Evolutionary conservation across 2,329 filamentous ascomycete species (phyloP), one percentile per base, ranked within the genome.

Genomic region (Grosmannia huntii): DNA sequence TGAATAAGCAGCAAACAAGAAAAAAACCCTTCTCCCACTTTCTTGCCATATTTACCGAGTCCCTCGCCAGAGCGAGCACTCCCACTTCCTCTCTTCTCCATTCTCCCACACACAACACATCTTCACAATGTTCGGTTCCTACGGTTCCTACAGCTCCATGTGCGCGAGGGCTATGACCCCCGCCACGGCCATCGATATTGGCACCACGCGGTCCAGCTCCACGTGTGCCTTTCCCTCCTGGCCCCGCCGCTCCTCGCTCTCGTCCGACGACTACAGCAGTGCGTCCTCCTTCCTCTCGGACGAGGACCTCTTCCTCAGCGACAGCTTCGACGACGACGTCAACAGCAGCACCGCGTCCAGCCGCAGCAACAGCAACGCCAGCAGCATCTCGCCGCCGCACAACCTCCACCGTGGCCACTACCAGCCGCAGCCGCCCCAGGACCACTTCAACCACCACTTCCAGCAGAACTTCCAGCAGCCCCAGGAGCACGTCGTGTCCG

Each of bases 251-350:
- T 72, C 75, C 19, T 80, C 78, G 46, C 74, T 83, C 60, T 72
- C 72, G 56, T 72, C 74, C 62, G 68, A 72, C 63, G 66, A 66
- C 60, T 69, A 73, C 53, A 69, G 74, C 63, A 75, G 76, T 60
- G 75, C 79, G 21, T 77, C 77, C 3, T 80, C 79, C 0, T 82
- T 76, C 69, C 74, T 85, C 62, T 83, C 81, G 49, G 82, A 85
- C 72, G 82, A 85, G 70, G 82, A 85, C 64, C 77, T 85, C 58
- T 78, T 81, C 69, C 74, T 78, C 59, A 70, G 73, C 67, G 74
- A 76, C 63, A 70, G 73, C 62, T 74, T 76, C 58, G 76, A 80
- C 64, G 60, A 62, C 58, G 76, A 80, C 62, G 76, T 81, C 64
- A 78, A 74, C 68, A 69, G 41, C 28, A 44, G 76, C 52, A 70